These are phyloP conservation scores for Claviceps humidiphila DNA, from an alignment of 2,329 filamentous ascomycete genomes.

Conservation along the genomic window DNA sequence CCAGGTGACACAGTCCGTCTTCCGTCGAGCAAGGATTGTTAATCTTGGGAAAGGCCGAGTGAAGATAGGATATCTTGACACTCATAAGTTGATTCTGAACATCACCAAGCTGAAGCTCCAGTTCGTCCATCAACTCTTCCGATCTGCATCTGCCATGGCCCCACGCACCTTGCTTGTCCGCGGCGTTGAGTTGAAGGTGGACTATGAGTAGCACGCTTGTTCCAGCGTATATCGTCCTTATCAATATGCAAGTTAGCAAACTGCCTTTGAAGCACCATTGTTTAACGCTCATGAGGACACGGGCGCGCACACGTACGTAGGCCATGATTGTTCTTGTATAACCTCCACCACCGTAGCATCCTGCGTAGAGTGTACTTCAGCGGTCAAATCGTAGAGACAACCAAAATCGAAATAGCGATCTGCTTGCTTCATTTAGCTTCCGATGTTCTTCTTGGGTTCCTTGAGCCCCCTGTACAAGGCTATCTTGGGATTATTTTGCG, in stretches of 20 bases:
- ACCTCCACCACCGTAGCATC: constrained; percentile 32
- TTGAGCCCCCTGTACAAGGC: not conserved
- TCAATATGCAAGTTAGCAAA: not conserved
- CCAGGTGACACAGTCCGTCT: constrained; percentile 24
- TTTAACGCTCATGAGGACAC: too few relatives aligned
- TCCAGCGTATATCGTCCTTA: constrained; percentile 28
- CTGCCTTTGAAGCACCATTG: too few relatives aligned
- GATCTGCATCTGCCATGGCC: constrained; percentile 27
- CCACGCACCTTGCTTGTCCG: not conserved
- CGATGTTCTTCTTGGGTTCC: too few relatives aligned
- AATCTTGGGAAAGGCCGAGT: constrained; percentile 38
- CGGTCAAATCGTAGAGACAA: constrained; percentile 33
- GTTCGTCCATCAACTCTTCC: constrained; percentile 43
- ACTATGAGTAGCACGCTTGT: constrained; percentile 36
- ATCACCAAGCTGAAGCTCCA: constrained; percentile 42
- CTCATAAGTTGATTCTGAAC: constrained; percentile 35
- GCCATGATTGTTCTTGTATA: constrained; percentile 29
- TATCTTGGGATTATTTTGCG: not conserved
- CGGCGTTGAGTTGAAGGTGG: constrained; percentile 24
- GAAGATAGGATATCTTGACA: constrained; percentile 39
- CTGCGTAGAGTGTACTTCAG: constrained; percentile 30
- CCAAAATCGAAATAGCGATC: constrained; percentile 28
- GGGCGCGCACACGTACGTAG: constrained; percentile 19
- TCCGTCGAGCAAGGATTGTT: constrained; percentile 9
- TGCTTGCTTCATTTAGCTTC: constrained; percentile 8